Percentiles rank a stretch among this genome's conserved stretches.
phyloP scores from a whole-genome alignment of 1,284 basidiomycete species.

The Ustilago vetiveriae region DNA sequence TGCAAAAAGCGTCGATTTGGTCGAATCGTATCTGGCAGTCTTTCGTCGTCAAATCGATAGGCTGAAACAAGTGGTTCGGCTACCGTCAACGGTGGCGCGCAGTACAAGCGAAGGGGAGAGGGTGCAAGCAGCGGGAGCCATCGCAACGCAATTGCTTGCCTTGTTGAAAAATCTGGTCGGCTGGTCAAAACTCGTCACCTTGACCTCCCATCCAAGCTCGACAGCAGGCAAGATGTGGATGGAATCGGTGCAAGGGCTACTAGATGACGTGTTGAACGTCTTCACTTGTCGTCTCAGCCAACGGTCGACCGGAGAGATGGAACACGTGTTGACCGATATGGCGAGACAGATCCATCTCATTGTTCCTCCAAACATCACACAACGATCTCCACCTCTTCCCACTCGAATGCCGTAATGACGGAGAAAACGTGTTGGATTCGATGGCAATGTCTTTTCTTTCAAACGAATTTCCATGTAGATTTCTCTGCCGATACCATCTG shows the following conservation, averaged over 20 bases:
- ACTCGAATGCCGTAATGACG: too few relatives aligned
- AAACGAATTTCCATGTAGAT: constrained; percentile 58
- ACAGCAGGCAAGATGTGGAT: neutral
- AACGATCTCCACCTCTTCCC: too few relatives aligned
- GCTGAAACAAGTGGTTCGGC: constrained; percentile 11
- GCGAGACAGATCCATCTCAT: too few relatives aligned
- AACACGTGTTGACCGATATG: neutral
- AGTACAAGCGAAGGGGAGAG: neutral
- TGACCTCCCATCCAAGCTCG: neutral
- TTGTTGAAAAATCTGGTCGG: constrained; percentile 7
- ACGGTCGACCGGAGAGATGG: neutral
- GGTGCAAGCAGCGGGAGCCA: neutral
- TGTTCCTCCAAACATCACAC: too few relatives aligned
- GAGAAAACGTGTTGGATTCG: too few relatives aligned
- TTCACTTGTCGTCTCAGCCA: neutral
- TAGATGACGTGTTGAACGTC: neutral
- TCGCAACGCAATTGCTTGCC: constrained; percentile 1
- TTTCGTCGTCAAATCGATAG: constrained; percentile 8
- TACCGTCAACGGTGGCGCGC: neutral
- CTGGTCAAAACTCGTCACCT: neutral
- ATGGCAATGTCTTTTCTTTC: too few relatives aligned
- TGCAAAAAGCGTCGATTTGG: constrained; percentile 28
- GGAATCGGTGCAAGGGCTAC: constrained; percentile 5
- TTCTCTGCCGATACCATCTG: constrained; percentile 54
- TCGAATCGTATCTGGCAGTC: constrained; percentile 14